Percentiles rank a stretch among this genome's conserved stretches.
phyloP scores from a whole-genome alignment of 495 filamentous ascomycete species.

The Penicillium mononematosum region DNA sequence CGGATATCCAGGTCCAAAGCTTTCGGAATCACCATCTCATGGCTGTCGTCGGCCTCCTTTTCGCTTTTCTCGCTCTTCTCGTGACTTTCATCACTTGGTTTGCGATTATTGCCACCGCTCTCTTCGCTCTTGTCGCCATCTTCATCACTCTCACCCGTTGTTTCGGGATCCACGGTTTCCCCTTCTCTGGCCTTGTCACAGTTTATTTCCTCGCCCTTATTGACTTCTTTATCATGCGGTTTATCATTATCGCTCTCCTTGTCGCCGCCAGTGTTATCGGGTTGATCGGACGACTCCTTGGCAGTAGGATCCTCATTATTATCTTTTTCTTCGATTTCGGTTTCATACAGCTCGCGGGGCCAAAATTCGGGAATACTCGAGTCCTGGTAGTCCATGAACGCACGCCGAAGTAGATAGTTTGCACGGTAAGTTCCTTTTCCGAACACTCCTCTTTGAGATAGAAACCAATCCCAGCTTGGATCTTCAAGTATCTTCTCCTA shows the following conservation, averaged over 20 bases:
- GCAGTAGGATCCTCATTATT: background rate
- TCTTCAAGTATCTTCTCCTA: background rate
- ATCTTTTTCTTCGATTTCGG: background rate
- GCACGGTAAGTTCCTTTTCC: background rate
- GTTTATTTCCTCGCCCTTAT: no score
- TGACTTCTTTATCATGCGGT: no score
- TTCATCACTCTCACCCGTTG: no score
- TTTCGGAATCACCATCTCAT: background rate
- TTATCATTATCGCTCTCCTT: no score
- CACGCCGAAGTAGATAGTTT: background rate
- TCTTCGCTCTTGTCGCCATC: no score
- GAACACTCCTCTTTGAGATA: background rate
- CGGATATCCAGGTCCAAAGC: background rate
- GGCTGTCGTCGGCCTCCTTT: background rate
- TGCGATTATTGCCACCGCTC: no score
- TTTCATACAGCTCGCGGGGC: background rate
- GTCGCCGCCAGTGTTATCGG: background rate
- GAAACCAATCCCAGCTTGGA: background rate
- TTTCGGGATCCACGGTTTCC: no score
- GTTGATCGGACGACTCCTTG: background rate
- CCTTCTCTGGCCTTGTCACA: no score
- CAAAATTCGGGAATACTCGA: background rate
- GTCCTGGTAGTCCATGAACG: background rate
- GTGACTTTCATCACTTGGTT: background rate
- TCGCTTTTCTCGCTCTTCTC: background rate